phyloP scores from a whole-genome alignment of 495 filamentous ascomycete genomes.

The Aspergillus taichungensis region DNA sequence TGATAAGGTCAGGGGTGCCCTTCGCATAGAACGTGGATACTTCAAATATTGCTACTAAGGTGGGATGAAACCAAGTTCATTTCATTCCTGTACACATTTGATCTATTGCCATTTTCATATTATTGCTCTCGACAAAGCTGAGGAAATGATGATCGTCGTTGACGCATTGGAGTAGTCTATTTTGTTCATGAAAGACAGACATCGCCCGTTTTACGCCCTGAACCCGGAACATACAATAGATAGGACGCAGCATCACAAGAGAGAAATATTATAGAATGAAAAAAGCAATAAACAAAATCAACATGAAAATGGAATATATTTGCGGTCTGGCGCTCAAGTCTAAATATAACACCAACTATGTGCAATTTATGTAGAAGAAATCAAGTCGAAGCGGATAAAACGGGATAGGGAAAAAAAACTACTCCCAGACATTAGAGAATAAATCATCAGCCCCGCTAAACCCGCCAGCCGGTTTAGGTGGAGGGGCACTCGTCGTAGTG shows the following conservation, averaged over 20 bases:
- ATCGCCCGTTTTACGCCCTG: too few species aligned
- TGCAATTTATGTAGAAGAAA: conserved; percentile 2
- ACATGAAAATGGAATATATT: not conserved
- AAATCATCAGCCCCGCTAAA: conserved; percentile 72
- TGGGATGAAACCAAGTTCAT: too few species aligned
- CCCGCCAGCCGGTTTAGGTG: conserved; percentile 46
- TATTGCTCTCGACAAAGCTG: too few species aligned
- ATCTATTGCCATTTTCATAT: too few species aligned
- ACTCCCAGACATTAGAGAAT: conserved; percentile 93
- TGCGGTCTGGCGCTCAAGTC: conserved; percentile 5
- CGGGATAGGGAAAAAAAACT: conserved; percentile 10
- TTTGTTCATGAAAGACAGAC: too few species aligned
- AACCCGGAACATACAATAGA: not conserved
- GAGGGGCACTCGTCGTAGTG: conserved; percentile 14
- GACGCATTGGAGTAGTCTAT: too few species aligned
- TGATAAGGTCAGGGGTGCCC: too few species aligned
- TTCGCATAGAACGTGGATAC: too few species aligned
- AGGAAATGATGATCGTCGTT: too few species aligned
- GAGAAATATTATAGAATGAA: not conserved
- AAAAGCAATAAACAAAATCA: not conserved
- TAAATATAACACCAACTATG: conserved; percentile 9
- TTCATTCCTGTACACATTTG: too few species aligned
- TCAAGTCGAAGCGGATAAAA: not conserved
- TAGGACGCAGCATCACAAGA: not conserved
- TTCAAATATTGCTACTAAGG: too few species aligned